Conservation (phyloP, 2,329 filamentous ascomycete species). For the Volutella citrinella region DNA sequence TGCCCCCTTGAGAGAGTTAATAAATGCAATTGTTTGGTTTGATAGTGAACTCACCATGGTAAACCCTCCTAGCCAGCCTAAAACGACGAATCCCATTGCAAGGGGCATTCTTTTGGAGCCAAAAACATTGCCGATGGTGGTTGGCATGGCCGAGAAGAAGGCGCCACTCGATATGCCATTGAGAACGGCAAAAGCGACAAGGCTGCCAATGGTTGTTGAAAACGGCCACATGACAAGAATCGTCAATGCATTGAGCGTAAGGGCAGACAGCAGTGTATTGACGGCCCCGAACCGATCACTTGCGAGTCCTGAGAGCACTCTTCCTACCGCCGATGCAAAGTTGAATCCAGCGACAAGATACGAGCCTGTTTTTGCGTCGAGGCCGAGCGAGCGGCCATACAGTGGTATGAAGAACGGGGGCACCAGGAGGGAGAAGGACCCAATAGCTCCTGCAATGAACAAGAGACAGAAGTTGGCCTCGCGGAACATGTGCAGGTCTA, state of each 20-base stretch:
- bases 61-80: constrained; percentile 58
- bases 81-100: constrained; percentile 59
- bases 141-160: constrained; percentile 60
- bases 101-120: constrained; percentile 50
- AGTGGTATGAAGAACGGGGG: constrained; percentile 59
- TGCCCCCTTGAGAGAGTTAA: not conserved
- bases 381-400: constrained; percentile 48
- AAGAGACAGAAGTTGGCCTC: constrained; percentile 48
- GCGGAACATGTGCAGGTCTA: constrained; percentile 50
- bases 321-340: constrained; percentile 53
- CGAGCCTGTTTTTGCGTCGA: constrained; percentile 48
- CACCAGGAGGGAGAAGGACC: constrained; percentile 56
- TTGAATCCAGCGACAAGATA: constrained; percentile 58
- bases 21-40: no score
- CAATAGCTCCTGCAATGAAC: constrained; percentile 50
- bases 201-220: constrained; percentile 46
- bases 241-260: constrained; percentile 49
- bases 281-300: constrained; percentile 51
- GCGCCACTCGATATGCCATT: constrained; percentile 58
- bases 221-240: constrained; percentile 59
- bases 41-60: constrained; percentile 44
- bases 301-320: constrained; percentile 48
- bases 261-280: constrained; percentile 48
- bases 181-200: constrained; percentile 53
- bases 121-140: constrained; percentile 56